Base-by-base conservation (phyloP, 1,284 basidiomycete genomes). In the Lentinula novae-zelandiae region DNA sequence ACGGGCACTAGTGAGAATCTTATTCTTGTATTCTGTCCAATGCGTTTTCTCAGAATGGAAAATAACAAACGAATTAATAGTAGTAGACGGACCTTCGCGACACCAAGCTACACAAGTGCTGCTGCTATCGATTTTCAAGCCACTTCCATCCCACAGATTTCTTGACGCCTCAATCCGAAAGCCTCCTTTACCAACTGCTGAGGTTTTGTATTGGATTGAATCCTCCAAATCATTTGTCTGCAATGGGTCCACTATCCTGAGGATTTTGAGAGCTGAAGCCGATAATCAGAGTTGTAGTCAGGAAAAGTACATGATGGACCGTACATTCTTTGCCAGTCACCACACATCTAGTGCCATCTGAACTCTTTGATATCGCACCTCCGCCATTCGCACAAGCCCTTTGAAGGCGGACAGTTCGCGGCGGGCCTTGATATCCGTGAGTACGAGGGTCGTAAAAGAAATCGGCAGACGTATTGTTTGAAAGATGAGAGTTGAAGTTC, bases 91-190 rank as follows among this genome's bases (percentile, higher is more conserved):
- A 93, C 92, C 73, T 60, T 86, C 89, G 63, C 82, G 80, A 40
- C 87, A 89, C 93, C 93, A 95, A 39, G 84, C 89, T 13, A 94
- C 84, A 68, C 93, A 92, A 0, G 90, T 92, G 65, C 81, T 86
- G 0, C 85, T 81, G 67, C 86, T 88, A 61, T 92, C 90, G 17
- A 88, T 82, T 72, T 90, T 92, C 62, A 91, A 71, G 0, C 87
- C 87, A 63, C 83, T 88, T 0, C 84, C 83, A 15, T 85, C 83
- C 88, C 89, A 91, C 38, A 88, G 74, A 67, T 92, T 92, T 57
- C 83, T 81, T 6, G 86, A 87, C 3, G 80, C 78, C 61, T 91
- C 88, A 31, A 90, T 79, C 48, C 82, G 78, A 71, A 82, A 78
- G 0, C 85, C 86, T 7, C 84, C 85, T 48, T 72, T 73, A n/a